phyloP scores from a whole-genome alignment of 106 monocot genomes.

The Platanthera zijinensis region DNA sequence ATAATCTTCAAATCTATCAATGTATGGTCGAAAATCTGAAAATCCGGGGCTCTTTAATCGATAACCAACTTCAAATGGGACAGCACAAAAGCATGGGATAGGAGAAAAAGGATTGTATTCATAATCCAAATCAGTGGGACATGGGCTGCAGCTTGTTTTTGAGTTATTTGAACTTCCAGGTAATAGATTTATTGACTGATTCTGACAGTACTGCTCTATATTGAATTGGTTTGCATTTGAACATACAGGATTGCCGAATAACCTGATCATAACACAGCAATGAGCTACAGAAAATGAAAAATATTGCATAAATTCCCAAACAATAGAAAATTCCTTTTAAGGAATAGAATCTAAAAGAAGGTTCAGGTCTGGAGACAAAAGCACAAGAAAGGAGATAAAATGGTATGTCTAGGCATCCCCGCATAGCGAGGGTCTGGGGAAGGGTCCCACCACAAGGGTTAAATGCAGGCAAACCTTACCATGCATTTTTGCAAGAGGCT shows the following conservation, averaged over 20 bases:
- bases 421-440: not conserved
- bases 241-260: slow-evolving; percentile 91
- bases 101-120: slow-evolving; percentile 50
- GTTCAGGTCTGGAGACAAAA: not conserved
- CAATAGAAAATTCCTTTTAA: not conserved
- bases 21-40: slow-evolving; percentile 59
- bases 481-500: too few relatives aligned
- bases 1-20: slow-evolving; percentile 39
- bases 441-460: not conserved
- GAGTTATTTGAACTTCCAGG: slow-evolving; percentile 19
- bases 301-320: not conserved
- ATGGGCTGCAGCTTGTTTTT: slow-evolving; percentile 27
- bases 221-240: slow-evolving; percentile 30
- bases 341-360: not conserved
- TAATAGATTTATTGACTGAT: slow-evolving; percentile 17
- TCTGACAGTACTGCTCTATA: slow-evolving; percentile 47
- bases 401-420: not conserved
- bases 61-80: slow-evolving; percentile 80
- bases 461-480: not conserved
- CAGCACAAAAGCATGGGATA: slow-evolving; percentile 48
- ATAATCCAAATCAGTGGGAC: slow-evolving; percentile 31
- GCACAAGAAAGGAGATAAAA: slow-evolving; percentile 5
- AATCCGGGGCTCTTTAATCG: slow-evolving; percentile 95
- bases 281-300: slow-evolving; percentile 5
- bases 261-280: slow-evolving; percentile 32